Evolutionary conservation across 2,329 filamentous ascomycete species (phyloP), one percentile per base, ranked within the genome.

Genomic region (Pseudogymnoascus sp.): DNA sequence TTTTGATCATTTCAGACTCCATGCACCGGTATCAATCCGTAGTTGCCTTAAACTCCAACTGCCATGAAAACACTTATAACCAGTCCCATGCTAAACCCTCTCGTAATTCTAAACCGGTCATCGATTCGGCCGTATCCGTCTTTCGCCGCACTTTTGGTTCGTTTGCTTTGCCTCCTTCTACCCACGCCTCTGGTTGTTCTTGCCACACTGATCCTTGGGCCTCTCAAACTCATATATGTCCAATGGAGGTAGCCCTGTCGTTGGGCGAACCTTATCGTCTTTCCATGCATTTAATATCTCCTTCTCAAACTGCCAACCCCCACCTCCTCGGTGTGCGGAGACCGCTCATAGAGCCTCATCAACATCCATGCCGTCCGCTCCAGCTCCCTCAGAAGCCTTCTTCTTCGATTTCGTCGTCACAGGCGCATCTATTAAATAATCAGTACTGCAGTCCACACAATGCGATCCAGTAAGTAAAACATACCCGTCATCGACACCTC

Each of bases 401-500:
- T n/a, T 19, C 28, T 57, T 57, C 25, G 51, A 57, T 34, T 57
- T 34, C n/a, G 51, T 57, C 51, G 51, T 57, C 51, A 57, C 51
- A 57, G 51, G 51, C 51, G 51, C 51, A 57, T 57, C 51, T 57
- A 34, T 14, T 6, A 4, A 34, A 34, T 10, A 57, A 57, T 57
- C n/a, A 57, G 28, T 57, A 57, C 21, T 11, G 10, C 10, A 57
- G 10, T 34, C n/a, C 51, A 34, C n/a, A 57, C 8, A 19, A 13
- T 19, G 21, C 43, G 6, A 34, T 57, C n/a, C n/a, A 28, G 23
- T 5, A 19, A 10, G n/a, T 6, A 54, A n/a, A 54, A 54, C 51
- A 57, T 63, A 73, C 73, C 73, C 51, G 70, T 74, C 73, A 75
- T 75, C 45, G 68, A 51, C 36, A 74, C 70, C 63, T 75, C 72